A percentile compares a stretch with the other conserved stretches of the same genome.
Evolutionary conservation across 176 grass and related monocot species (phyloP).

Genomic region (Aegilops sharonensis): DNA sequence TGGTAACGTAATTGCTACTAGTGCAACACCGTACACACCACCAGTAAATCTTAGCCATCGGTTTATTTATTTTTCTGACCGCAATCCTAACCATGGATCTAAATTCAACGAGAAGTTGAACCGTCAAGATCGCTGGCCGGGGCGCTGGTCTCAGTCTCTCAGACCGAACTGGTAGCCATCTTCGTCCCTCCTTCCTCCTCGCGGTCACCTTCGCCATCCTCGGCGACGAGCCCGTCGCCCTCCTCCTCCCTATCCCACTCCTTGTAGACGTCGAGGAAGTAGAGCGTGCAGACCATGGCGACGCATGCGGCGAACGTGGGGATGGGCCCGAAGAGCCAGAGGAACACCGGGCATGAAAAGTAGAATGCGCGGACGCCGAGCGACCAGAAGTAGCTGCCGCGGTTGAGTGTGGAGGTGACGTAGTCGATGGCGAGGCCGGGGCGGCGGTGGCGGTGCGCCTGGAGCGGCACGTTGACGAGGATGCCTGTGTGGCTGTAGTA

Average conservation of each 20-base stretch:
- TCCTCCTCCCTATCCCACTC: background rate
- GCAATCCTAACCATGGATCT: too few species aligned
- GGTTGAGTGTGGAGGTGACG: constrained; percentile 47
- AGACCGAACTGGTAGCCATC: too few species aligned
- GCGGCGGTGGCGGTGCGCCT: constrained; percentile 19
- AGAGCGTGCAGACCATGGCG: constrained; percentile 33
- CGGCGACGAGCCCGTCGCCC: background rate
- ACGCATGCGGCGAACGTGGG: constrained; percentile 45
- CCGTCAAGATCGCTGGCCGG: too few species aligned
- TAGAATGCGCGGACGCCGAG: constrained; percentile 56
- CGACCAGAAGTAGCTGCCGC: constrained; percentile 64
- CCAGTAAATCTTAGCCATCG: too few species aligned
- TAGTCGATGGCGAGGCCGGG: constrained; percentile 33
- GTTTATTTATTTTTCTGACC: too few species aligned
- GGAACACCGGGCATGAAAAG: constrained; percentile 68
- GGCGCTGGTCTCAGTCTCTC: too few species aligned
- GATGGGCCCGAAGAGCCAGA: constrained; percentile 65
- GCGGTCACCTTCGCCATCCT: too few species aligned
- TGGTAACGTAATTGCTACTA: too few species aligned
- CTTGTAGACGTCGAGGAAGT: constrained; percentile 49
- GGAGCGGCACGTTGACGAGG: constrained; percentile 60
- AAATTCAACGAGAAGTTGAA: too few species aligned
- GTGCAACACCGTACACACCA: too few species aligned
- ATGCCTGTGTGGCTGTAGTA: constrained; percentile 77
- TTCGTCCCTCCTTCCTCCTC: too few species aligned